A percentile compares a stretch with the other conserved stretches of the same genome.
phyloP scores from a whole-genome alignment of 495 filamentous ascomycete species.

The Aspergillus haitiensis region DNA sequence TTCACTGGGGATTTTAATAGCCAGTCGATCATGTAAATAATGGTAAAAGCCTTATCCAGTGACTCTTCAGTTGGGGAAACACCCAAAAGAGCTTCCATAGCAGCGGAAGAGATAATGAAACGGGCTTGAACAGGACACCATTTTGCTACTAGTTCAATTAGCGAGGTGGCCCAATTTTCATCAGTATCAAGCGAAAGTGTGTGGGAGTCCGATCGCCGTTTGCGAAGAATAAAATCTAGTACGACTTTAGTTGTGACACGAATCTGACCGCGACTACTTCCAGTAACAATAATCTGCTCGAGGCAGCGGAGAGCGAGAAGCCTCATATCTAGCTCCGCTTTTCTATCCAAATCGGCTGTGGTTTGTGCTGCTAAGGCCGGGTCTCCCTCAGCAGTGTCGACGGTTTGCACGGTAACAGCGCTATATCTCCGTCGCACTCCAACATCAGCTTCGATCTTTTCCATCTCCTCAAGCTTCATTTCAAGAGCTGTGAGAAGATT shows the following conservation, averaged over 20 bases:
- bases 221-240: slow-evolving; percentile 67
- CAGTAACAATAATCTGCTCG: slow-evolving; percentile 71
- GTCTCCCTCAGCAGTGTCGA: slow-evolving; percentile 65
- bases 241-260: slow-evolving; percentile 68
- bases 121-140: slow-evolving; percentile 93
- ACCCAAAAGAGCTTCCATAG: slow-evolving; percentile 70
- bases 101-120: slow-evolving; percentile 77
- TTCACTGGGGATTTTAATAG: slow-evolving; percentile 86
- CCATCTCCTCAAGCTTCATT: slow-evolving; percentile 58
- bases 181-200: slow-evolving; percentile 15
- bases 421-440: slow-evolving; percentile 66
- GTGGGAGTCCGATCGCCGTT: slow-evolving; percentile 32
- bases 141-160: slow-evolving; percentile 72
- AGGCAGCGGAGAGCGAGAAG: slow-evolving; percentile 78
- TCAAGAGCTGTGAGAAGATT: slow-evolving; percentile 64
- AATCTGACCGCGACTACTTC: slow-evolving; percentile 73
- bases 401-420: slow-evolving; percentile 72
- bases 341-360: slow-evolving; percentile 77
- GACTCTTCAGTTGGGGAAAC: slow-evolving; percentile 64
- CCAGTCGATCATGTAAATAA: slow-evolving; percentile 72
- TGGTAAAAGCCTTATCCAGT: slow-evolving; percentile 65
- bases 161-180: slow-evolving; percentile 72
- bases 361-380: slow-evolving; percentile 70
- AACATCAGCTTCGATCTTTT: slow-evolving; percentile 63
- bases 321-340: slow-evolving; percentile 84